Evolutionary conservation across 768 basidiomycete species (phyloP), one percentile per base, ranked within the genome.

Genomic region (Scleroderma citrinum): DNA sequence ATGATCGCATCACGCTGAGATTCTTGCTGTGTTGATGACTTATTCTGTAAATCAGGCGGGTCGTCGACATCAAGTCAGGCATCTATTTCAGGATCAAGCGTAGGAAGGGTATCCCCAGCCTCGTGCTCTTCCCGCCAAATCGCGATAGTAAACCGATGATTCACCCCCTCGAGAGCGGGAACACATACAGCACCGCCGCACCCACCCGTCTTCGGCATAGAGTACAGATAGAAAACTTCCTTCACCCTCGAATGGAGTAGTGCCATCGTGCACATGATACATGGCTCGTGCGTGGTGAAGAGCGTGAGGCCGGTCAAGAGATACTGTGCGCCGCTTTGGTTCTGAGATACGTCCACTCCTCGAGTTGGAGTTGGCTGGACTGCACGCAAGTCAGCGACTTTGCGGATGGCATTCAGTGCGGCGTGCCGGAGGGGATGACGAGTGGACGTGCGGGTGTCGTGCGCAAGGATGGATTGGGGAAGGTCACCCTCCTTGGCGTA

Each of bases 231-330:
- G 61, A 90, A 76, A 6, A 98, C 77, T 52, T 92, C 83, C 58
- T 87, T 85, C 48, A 97, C 91, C n/a, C 96, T 81, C 1, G 90
- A 93, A 67, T 99, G 96, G 6, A 96, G 71, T 19, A 98, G 70
- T 2, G 93, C 91, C 96, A 99, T 99, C 58, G 84, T 81, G 65
- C 96, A 99, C 91, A 98, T 92, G 49, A 99, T 78, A 58, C 96
- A 99, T 0, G 96, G 96, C 58, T 99, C 96, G 67, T 99, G 95
- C 10, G 92, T 91, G 46, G 82, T 80, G 71, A 98, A 98, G 21
- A 97, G 73, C 1, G 83, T 81, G 16, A 83, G 76, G 2, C 83
- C 82, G 0, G 92, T 97, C 21, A 98, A 75, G 38, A 97, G 83
- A 67, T 99, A 99, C 60, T 87, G 85, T 1, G 83, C 70, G 13